A percentile compares a stretch with the other conserved stretches of the same genome.
Evolutionary conservation across 257 asterid genomes (phyloP).

Genomic region (Solanum chilense): DNA sequence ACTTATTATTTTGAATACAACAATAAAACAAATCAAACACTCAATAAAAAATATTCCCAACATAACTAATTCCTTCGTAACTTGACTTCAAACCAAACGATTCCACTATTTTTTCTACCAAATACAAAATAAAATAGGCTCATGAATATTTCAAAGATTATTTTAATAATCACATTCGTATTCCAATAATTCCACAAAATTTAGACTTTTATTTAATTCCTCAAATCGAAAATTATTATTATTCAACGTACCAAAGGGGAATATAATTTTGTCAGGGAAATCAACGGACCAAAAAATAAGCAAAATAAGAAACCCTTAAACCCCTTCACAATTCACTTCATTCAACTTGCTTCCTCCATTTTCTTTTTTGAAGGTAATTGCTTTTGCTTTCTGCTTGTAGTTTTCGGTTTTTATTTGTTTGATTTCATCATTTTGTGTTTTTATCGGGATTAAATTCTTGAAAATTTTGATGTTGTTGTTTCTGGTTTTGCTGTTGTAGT

Average conservation of each 20-base stretch:
- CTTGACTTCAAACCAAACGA: too few relatives aligned
- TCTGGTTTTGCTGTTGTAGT: background rate
- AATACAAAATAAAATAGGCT: too few relatives aligned
- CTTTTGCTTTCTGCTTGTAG: background rate
- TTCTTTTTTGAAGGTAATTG: background rate
- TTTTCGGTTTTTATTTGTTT: background rate
- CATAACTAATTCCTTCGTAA: too few relatives aligned
- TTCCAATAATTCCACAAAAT: too few relatives aligned
- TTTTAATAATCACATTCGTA: too few relatives aligned
- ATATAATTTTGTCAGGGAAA: background rate
- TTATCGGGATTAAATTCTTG: background rate
- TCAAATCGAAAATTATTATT: too few relatives aligned
- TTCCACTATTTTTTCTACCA: too few relatives aligned
- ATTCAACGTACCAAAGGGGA: background rate
- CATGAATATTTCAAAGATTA: too few relatives aligned
- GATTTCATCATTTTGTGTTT: background rate
- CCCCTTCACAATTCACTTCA: background rate
- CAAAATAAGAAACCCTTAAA: background rate
- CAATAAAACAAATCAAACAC: too few relatives aligned
- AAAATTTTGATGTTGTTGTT: background rate
- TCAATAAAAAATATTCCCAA: too few relatives aligned
- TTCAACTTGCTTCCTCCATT: background rate
- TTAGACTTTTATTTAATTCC: too few relatives aligned
- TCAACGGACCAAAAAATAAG: background rate
- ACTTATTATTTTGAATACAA: too few relatives aligned